Percentiles rank a stretch among this genome's conserved stretches.
Evolutionary conservation across 176 grass and related monocot genomes (phyloP).

Genomic region (Musa schizocarpa): DNA sequence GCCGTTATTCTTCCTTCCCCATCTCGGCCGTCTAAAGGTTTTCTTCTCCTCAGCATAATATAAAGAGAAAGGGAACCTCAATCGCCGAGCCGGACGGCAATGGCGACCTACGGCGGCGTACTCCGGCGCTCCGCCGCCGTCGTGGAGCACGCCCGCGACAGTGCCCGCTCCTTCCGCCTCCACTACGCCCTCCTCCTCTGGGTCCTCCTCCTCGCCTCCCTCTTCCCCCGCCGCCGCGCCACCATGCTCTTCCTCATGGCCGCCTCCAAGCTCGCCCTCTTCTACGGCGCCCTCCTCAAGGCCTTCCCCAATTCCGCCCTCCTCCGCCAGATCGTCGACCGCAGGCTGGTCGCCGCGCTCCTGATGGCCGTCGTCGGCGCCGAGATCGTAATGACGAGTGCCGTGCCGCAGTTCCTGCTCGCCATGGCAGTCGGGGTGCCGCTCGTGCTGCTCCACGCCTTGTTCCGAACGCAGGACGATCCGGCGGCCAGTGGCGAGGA

Average conservation of each 20-base stretch:
- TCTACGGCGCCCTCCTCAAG: constrained; percentile 52
- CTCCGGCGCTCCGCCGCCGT: constrained; percentile 40
- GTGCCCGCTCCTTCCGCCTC: constrained; percentile 51
- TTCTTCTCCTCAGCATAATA: not conserved
- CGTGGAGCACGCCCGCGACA: constrained; percentile 39
- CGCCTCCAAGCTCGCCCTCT: constrained; percentile 59
- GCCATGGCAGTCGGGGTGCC: constrained; percentile 43
- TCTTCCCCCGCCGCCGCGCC: constrained; percentile 41
- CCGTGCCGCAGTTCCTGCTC: constrained; percentile 49
- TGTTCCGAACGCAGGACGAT: constrained; percentile 60
- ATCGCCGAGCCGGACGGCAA: not conserved
- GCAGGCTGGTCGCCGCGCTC: constrained; percentile 40
- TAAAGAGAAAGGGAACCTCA: not conserved
- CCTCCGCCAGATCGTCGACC: constrained; percentile 54
- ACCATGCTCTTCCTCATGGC: constrained; percentile 91
- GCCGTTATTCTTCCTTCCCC: too few species aligned
- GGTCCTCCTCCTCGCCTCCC: constrained; percentile 53
- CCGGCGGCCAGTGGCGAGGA: constrained; percentile 30
- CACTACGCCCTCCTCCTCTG: constrained; percentile 68
- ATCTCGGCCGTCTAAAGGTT: not conserved
- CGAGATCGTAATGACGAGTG: constrained; percentile 45
- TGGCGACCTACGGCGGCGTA: constrained; percentile 37
- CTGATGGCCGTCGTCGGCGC: constrained; percentile 47
- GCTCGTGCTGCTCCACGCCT: constrained; percentile 46
- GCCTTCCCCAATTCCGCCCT: constrained; percentile 51